Conservation (phyloP, 768 basidiomycete species). For the Collybia sp. region DNA sequence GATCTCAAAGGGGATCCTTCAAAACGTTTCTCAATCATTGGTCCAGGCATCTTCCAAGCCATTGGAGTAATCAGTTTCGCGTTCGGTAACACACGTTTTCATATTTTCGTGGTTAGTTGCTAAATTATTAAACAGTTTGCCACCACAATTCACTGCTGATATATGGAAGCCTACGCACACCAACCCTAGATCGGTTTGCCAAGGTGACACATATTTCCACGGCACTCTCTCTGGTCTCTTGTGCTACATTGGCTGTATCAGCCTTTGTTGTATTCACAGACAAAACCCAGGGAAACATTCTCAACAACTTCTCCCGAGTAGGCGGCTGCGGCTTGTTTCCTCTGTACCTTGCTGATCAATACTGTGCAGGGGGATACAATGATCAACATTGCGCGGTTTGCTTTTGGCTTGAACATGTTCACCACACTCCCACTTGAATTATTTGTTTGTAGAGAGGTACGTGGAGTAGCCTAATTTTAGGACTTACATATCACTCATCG, state of each 20-base stretch:
- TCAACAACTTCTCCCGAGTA: conserved; percentile 90
- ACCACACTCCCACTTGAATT: conserved; percentile 94
- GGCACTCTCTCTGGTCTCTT: conserved; percentile 76
- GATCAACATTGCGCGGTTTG: conserved; percentile 93
- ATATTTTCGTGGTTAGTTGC: conserved; percentile 1
- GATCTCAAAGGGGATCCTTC: conserved; percentile 75
- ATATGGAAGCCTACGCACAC: conserved; percentile 88
- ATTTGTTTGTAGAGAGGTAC: conserved; percentile 94
- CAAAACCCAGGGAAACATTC: conserved; percentile 90
- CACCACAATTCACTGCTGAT: conserved; percentile 98
- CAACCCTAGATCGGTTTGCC: conserved; percentile 91
- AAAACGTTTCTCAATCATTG: conserved; percentile 70
- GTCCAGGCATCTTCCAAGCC: conserved; percentile 85
- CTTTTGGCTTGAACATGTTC: conserved; percentile 96
- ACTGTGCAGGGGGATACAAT: conserved; percentile 63
- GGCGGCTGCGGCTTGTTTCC: conserved; percentile 11
- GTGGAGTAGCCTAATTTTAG: not conserved
- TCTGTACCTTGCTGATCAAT: conserved; percentile 2
- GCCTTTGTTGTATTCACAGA: conserved; percentile 89
- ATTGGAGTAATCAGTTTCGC: conserved; percentile 97
- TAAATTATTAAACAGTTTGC: conserved; percentile 50
- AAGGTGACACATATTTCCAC: conserved; percentile 93
- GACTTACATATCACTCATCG: no score
- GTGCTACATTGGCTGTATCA: conserved; percentile 77
- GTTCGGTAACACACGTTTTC: conserved; percentile 42